Percentiles rank a stretch among this genome's conserved stretches.
These are phyloP conservation scores for Tricholoma sp. DNA, from an alignment of 768 basidiomycete genomes.

Conservation along the genomic window DNA sequence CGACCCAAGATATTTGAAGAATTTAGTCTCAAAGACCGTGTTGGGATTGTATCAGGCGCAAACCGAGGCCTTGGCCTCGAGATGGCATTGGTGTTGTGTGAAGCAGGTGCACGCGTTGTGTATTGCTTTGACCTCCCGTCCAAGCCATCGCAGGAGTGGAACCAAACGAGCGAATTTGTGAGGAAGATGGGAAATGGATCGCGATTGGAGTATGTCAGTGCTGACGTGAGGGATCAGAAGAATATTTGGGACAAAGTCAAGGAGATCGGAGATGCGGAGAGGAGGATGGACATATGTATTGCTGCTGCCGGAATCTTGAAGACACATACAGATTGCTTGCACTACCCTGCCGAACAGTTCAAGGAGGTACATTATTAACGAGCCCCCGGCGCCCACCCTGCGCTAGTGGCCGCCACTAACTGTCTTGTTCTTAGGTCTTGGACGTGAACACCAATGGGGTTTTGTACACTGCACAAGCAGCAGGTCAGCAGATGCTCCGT, in stretches of 20 bases:
- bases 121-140: constrained; percentile 65
- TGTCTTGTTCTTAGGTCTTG: constrained; percentile 40
- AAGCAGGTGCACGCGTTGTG: constrained; percentile 64
- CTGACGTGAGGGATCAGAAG: constrained; percentile 63
- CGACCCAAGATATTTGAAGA: constrained; percentile 54
- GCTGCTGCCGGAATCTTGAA: constrained; percentile 75
- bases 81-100: constrained; percentile 69
- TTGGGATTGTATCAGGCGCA: constrained; percentile 59
- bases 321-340: constrained; percentile 54
- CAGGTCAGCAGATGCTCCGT: constrained; percentile 55
- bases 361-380: constrained; percentile 41
- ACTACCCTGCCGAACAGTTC: constrained; percentile 62
- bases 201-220: constrained; percentile 54
- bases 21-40: constrained; percentile 51
- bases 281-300: constrained; percentile 68
- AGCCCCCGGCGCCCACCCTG: not conserved
- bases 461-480: constrained; percentile 60
- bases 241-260: constrained; percentile 49
- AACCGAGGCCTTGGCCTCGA: constrained; percentile 77
- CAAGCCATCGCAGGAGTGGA: constrained; percentile 54
- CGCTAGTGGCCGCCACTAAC: too few relatives aligned
- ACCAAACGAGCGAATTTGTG: constrained; percentile 47
- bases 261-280: constrained; percentile 61
- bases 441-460: constrained; percentile 66
- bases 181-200: constrained; percentile 36